A percentile compares a stretch with the other conserved stretches of the same genome.
Evolutionary conservation across 2,329 filamentous ascomycete genomes (phyloP).

Genomic region (Neopestalotiopsis rosae): DNA sequence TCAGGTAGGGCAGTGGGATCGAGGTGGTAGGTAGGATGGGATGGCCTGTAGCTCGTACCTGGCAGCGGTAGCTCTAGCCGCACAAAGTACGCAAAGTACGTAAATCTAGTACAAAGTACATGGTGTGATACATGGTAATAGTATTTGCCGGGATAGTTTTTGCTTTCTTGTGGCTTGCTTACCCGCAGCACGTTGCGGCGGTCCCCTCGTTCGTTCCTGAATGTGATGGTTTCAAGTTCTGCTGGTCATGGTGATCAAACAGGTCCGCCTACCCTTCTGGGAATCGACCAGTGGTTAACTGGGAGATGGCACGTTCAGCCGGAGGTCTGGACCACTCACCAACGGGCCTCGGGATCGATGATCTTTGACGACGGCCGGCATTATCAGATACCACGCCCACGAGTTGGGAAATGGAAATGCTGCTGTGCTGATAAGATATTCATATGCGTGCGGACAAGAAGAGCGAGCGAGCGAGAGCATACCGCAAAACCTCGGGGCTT

Average conservation of each 20-base stretch:
- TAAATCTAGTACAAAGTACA: not conserved
- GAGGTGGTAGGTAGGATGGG: not conserved
- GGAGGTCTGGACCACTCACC: not conserved
- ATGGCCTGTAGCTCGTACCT: too few species aligned
- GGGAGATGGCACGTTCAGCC: slow-evolving; percentile 12
- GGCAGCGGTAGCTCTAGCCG: not conserved
- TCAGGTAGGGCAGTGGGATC: slow-evolving; percentile 1
- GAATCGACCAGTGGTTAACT: not conserved
- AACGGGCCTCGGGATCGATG: not conserved
- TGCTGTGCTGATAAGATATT: too few species aligned
- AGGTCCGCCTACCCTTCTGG: slow-evolving; percentile 18
- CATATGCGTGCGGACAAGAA: not conserved
- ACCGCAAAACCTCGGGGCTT: slow-evolving; percentile 5
- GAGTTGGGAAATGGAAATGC: not conserved
- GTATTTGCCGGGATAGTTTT: too few species aligned
- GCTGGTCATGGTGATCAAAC: slow-evolving; percentile 19
- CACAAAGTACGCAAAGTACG: slow-evolving; percentile 10
- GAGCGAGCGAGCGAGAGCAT: not conserved
- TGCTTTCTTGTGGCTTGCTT: slow-evolving; percentile 7
- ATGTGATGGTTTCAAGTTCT: slow-evolving; percentile 20
- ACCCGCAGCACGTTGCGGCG: not conserved
- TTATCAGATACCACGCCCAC: not conserved
- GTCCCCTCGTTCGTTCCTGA: slow-evolving; percentile 4
- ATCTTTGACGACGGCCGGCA: not conserved
- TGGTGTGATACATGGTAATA: too few species aligned